Evolutionary conservation across 202 grass and related monocot genomes (phyloP), one percentile per base, ranked within the genome.

Genomic region (Alloteropsis angusta): DNA sequence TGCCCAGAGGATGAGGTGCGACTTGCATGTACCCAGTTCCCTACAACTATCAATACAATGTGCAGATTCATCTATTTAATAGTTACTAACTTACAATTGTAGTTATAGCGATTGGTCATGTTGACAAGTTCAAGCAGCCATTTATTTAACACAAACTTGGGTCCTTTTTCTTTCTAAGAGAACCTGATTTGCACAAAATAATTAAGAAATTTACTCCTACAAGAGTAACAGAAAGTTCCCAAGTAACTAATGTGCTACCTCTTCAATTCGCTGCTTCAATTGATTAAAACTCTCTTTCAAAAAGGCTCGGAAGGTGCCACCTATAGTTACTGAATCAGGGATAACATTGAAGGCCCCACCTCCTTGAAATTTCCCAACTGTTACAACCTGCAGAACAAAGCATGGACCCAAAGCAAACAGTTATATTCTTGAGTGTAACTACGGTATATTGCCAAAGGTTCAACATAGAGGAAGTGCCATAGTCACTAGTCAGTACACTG

Each of bases 281-380:
- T 93, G 93, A 74, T 71, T 72, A 86, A 97, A 90, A 66, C 93
- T 93, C 64, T 90, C 87, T 52, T 90, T 90, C 26, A 89, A 69
- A 65, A 97, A 92, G 30, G 93, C 90, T 65, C 93, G 85, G 87
- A 97, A 97, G 69, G 93, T 97, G 46, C 93, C 93, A 49, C 90
- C 90, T 73, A 97, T 90, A 34, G 90, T 88, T 42, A 97, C 93
- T 6, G 90, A 97, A 93, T 97, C 87, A 42, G 93, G 93, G 69
- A 97, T 97, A n/a, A 97, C 93, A 85, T 97, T 97, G 87, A 90
- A 97, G 84, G 90, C 90, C 38, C 83, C 87, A 65, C 93, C 93
- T 77, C 93, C 93, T 90, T 93, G 93, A 87, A 97, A 97, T 68
- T 97, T 93, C 46, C 87, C 90, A 61, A 97, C 87, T 72, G 93